Percentiles rank a stretch among this genome's conserved stretches.
These are phyloP conservation scores for Pestalotiopsis fici DNA, from an alignment of 2,329 filamentous ascomycete genomes.

Conservation along the genomic window DNA sequence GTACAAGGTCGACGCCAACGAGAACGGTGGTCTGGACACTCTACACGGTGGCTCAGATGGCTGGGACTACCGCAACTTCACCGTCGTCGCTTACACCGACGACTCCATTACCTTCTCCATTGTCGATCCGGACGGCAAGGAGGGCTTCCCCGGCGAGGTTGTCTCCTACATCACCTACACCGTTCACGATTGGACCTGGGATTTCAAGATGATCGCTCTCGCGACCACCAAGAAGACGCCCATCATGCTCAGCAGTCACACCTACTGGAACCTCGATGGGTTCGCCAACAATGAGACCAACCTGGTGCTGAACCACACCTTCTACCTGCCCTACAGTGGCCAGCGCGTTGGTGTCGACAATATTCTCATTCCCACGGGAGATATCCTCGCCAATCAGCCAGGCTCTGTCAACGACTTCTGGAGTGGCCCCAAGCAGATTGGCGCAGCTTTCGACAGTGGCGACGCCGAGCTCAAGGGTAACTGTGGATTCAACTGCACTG, in stretches of 20 bases:
- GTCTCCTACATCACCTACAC: constrained; percentile 75
- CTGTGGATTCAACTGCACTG: constrained; percentile 80
- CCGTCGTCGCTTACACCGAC: constrained; percentile 66
- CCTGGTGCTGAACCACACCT: constrained; percentile 68
- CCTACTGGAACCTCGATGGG: constrained; percentile 83
- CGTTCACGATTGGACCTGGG: constrained; percentile 65
- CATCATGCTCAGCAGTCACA: constrained; percentile 76
- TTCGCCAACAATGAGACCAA: constrained; percentile 73
- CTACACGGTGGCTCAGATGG: constrained; percentile 71
- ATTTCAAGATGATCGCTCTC: constrained; percentile 71
- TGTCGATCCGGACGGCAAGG: constrained; percentile 70
- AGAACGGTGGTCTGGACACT: constrained; percentile 63
- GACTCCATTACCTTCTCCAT: constrained; percentile 75
- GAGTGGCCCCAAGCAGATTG: constrained; percentile 77
- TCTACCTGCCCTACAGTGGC: constrained; percentile 72
- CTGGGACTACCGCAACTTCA: constrained; percentile 80
- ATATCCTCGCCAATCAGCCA: constrained; percentile 68
- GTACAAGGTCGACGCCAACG: constrained; percentile 64
- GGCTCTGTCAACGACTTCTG: constrained; percentile 81
- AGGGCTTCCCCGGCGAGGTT: constrained; percentile 80
- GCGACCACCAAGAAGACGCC: constrained; percentile 75
- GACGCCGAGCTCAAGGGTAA: constrained; percentile 66
- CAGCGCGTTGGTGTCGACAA: constrained; percentile 69
- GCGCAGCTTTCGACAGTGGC: constrained; percentile 57
- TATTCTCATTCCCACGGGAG: constrained; percentile 74